Evolutionary conservation across 176 grass and related monocot genomes (phyloP).

Genomic region (Carex myosuroides): DNA sequence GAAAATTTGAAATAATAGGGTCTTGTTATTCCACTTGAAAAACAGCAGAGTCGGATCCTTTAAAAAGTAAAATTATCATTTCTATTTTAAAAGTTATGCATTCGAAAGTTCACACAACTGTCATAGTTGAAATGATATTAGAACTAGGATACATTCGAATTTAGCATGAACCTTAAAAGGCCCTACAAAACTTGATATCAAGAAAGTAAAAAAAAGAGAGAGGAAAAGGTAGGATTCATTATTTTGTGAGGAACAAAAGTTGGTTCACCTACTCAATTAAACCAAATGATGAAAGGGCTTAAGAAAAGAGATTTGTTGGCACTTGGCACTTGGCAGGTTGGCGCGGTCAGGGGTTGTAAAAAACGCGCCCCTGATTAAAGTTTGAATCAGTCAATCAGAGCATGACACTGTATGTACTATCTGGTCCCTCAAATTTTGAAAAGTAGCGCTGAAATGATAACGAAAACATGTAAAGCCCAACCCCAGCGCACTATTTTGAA

Average conservation of each 20-base stretch:
- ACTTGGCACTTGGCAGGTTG: neutral
- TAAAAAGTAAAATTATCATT: no score
- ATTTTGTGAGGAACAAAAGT: neutral
- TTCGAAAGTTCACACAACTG: no score
- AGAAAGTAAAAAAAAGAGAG: neutral
- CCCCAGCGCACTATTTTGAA: neutral
- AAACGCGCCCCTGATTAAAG: neutral
- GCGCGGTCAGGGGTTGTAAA: neutral
- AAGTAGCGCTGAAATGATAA: neutral
- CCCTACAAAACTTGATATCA: no score
- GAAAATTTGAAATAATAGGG: no score
- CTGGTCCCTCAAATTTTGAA: constrained; percentile 4
- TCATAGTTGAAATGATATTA: no score
- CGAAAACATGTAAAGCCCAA: neutral
- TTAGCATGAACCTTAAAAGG: no score
- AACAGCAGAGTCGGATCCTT: no score
- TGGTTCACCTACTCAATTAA: neutral
- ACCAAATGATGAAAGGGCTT: constrained; percentile 10
- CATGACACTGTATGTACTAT: neutral
- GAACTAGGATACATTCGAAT: no score
- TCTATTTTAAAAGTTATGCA: no score
- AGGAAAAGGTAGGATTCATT: neutral
- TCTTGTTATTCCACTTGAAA: no score
- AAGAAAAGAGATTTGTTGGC: neutral
- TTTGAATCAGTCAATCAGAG: neutral